These are phyloP conservation scores for Amanita pseudoporphyria DNA, from an alignment of 768 basidiomycete genomes.

Conservation along the genomic window DNA sequence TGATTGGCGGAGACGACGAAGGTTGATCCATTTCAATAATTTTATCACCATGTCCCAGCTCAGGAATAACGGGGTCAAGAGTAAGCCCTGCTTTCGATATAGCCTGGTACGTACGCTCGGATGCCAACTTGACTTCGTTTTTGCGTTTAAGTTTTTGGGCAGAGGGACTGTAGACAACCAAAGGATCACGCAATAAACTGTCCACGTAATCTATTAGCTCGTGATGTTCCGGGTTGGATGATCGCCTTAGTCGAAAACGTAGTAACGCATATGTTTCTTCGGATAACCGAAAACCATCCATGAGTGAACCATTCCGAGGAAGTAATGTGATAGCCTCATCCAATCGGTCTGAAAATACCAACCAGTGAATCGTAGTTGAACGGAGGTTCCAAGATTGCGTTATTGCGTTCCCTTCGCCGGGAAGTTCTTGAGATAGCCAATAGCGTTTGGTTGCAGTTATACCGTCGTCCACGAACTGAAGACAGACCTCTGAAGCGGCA, in stretches of 20 bases:
- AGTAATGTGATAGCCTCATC: constrained; percentile 36
- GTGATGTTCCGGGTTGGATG: not conserved
- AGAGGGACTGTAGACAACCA: not conserved
- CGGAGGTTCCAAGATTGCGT: constrained; percentile 18
- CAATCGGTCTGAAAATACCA: constrained; percentile 27
- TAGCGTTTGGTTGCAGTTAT: constrained; percentile 16
- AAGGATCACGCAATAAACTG: not conserved
- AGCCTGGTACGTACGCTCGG: too few species aligned
- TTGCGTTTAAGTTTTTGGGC: too few species aligned
- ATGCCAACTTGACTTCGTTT: too few species aligned
- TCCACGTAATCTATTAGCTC: not conserved
- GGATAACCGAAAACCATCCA: constrained; percentile 22
- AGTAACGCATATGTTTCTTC: constrained; percentile 27
- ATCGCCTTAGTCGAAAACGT: constrained; percentile 15
- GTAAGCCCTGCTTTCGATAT: too few species aligned
- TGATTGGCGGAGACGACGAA: not conserved
- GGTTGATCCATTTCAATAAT: not conserved
- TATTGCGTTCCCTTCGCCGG: constrained; percentile 2
- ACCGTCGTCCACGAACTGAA: constrained; percentile 30
- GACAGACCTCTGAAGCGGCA: constrained; percentile 22
- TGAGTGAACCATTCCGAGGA: constrained; percentile 19
- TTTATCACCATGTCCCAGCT: not conserved
- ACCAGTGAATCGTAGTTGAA: constrained; percentile 29
- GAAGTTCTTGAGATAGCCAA: constrained; percentile 9
- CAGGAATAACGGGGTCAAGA: not conserved